phyloP scores from a whole-genome alignment of 495 filamentous ascomycete genomes.

The Lasiosphaeria miniovina region DNA sequence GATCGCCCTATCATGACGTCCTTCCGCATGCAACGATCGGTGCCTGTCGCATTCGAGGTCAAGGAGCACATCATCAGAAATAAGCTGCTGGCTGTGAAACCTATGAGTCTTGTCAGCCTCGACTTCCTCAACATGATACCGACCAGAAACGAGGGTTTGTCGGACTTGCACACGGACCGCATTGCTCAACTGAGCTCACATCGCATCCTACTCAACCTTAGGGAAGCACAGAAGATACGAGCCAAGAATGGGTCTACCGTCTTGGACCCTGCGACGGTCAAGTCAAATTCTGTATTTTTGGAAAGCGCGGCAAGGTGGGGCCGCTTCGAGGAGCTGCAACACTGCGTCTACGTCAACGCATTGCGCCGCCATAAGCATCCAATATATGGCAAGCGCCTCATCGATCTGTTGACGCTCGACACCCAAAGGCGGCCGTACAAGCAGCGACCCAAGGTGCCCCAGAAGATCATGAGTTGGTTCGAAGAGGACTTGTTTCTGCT shows the following conservation, averaged over 20 bases:
- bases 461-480: constrained; percentile 67
- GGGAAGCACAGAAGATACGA: constrained; percentile 60
- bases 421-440: constrained; percentile 51
- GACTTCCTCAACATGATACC: constrained; percentile 80
- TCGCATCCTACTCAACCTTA: constrained; percentile 57
- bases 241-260: constrained; percentile 57
- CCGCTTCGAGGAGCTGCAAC: constrained; percentile 74
- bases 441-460: constrained; percentile 50
- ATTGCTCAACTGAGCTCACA: constrained; percentile 64
- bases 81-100: constrained; percentile 61
- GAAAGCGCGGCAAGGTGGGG: constrained; percentile 68
- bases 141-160: constrained; percentile 65
- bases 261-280: constrained; percentile 58
- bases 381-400: constrained; percentile 71
- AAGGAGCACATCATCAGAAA: constrained; percentile 71
- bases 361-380: constrained; percentile 77
- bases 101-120: constrained; percentile 64
- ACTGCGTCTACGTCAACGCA: constrained; percentile 75
- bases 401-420: constrained; percentile 67
- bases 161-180: constrained; percentile 57
- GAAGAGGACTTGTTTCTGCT: constrained; percentile 67
- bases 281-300: constrained; percentile 67
- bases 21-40: constrained; percentile 85
- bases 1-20: constrained; percentile 98
- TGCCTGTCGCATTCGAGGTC: constrained; percentile 71